Conservation (phyloP, 495 filamentous ascomycete species). For the Trichoderma orchidacearum region DNA sequence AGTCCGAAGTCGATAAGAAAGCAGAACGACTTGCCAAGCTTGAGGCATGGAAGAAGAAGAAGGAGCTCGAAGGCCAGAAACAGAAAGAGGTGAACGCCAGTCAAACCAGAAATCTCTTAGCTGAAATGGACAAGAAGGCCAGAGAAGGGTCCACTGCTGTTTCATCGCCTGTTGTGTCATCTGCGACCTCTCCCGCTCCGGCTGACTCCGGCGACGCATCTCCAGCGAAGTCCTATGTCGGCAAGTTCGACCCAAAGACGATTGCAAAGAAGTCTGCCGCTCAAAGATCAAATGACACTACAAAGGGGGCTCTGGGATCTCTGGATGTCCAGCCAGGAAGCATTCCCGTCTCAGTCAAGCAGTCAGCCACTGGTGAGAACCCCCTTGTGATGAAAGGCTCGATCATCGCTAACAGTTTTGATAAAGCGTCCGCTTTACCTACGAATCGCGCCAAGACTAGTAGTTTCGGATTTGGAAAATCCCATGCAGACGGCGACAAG, state of each 20-base stretch:
- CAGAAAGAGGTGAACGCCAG: slow-evolving; percentile 53
- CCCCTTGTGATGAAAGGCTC: slow-evolving; percentile 3
- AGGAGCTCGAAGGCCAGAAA: slow-evolving; percentile 65
- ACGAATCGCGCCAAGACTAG: slow-evolving; percentile 63
- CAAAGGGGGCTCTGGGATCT: slow-evolving; percentile 13
- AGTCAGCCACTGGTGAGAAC: slow-evolving; percentile 37
- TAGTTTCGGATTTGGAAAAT: slow-evolving; percentile 69
- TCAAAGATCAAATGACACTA: slow-evolving; percentile 25
- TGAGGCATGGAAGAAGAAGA: slow-evolving; percentile 86
- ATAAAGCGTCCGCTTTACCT: slow-evolving; percentile 33
- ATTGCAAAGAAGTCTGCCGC: slow-evolving; percentile 62
- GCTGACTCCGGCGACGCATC: slow-evolving; percentile 17
- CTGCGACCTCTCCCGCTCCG: slow-evolving; percentile 29
- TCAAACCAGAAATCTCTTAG: slow-evolving; percentile 51
- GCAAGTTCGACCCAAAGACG: slow-evolving; percentile 83
- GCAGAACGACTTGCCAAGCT: slow-evolving; percentile 72
- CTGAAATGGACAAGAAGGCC: slow-evolving; percentile 64
- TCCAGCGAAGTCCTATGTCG: slow-evolving; percentile 46
- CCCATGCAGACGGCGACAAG: slow-evolving; percentile 52
- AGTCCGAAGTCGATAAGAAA: slow-evolving; percentile 72
- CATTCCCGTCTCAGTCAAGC: slow-evolving; percentile 33
- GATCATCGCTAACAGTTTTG: slow-evolving; percentile 15
- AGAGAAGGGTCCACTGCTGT: slow-evolving; percentile 39
- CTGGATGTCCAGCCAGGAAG: slow-evolving; percentile 12
- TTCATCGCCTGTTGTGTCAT: slow-evolving; percentile 39